These are phyloP conservation scores for Terana coerulea DNA, from an alignment of 768 basidiomycete genomes.

Conservation along the genomic window DNA sequence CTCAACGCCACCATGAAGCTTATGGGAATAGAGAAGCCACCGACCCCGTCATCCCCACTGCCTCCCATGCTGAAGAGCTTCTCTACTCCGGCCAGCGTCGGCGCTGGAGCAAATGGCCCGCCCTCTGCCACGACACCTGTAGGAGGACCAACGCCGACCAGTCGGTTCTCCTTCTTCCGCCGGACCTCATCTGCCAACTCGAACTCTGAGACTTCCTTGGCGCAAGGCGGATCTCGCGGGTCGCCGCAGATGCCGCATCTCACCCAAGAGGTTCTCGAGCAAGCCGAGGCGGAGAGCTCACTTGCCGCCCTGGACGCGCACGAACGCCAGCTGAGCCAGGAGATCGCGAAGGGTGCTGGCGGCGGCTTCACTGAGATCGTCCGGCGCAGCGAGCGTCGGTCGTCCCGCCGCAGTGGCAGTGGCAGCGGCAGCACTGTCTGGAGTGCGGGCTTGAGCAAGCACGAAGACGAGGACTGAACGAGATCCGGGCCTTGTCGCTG, in stretches of 20 bases:
- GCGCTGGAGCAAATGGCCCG: not conserved
- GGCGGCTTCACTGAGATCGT: constrained; percentile 81
- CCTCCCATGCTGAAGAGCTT: constrained; percentile 37
- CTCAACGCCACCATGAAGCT: constrained; percentile 90
- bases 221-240: constrained; percentile 18
- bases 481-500: too few species aligned
- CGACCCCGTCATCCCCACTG: constrained; percentile 38
- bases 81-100: constrained; percentile 29
- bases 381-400: constrained; percentile 51
- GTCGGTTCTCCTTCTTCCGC: constrained; percentile 73
- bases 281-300: constrained; percentile 72
- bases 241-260: constrained; percentile 35
- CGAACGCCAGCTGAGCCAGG: constrained; percentile 66
- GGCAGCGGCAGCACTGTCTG: constrained; percentile 78
- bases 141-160: constrained; percentile 27
- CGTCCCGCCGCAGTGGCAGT: constrained; percentile 55
- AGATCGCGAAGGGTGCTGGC: constrained; percentile 68
- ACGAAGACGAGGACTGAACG: constrained; percentile 37
- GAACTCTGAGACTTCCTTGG: constrained; percentile 46
- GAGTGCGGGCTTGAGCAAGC: constrained; percentile 79
- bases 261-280: constrained; percentile 74
- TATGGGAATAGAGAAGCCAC: constrained; percentile 81
- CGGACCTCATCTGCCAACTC: constrained; percentile 39
- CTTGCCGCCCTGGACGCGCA: constrained; percentile 78
- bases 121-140: constrained; percentile 23